Conservation (phyloP, 768 basidiomycete species). For the Calocybe indica region DNA sequence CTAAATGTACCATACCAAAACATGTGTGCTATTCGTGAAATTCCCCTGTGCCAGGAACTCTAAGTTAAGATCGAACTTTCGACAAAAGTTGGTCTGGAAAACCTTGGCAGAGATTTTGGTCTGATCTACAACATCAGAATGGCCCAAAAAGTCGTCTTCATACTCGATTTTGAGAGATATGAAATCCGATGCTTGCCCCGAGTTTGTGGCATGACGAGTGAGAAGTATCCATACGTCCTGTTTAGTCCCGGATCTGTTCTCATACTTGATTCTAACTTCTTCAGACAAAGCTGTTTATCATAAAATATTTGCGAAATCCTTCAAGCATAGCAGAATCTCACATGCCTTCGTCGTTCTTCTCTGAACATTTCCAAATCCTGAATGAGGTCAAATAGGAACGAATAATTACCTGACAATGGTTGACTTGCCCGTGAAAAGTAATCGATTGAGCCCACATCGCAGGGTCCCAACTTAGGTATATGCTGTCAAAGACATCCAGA, state of each 20-base stretch:
- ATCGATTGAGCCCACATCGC: conserved; percentile 40
- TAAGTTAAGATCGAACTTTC: not conserved
- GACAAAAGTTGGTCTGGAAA: not conserved
- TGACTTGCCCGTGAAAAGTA: conserved; percentile 63
- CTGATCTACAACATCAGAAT: conserved; percentile 19
- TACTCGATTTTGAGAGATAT: conserved; percentile 54
- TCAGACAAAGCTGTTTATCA: conserved; percentile 27
- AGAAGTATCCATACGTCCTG: conserved; percentile 77
- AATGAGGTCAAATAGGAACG: conserved; percentile 7
- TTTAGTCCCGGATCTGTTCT: conserved; percentile 16
- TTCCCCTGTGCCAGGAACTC: conserved; percentile 27
- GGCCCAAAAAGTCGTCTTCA: conserved; percentile 32
- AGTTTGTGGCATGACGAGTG: conserved; percentile 65
- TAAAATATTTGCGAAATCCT: not conserved
- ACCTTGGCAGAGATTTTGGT: conserved; percentile 35
- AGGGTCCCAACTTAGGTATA: conserved; percentile 90
- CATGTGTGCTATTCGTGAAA: conserved; percentile 48
- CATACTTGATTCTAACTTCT: conserved; percentile 29
- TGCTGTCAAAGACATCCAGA: conserved; percentile 66
- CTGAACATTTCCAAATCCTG: conserved; percentile 42
- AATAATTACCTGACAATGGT: not conserved
- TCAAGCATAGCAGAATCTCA: not conserved
- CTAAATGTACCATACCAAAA: conserved; percentile 27
- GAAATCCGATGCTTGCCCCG: conserved; percentile 56
- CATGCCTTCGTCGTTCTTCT: conserved; percentile 24